These are phyloP conservation scores for Phanerochaete sordida DNA, from an alignment of 768 basidiomycete species.

Conservation along the genomic window DNA sequence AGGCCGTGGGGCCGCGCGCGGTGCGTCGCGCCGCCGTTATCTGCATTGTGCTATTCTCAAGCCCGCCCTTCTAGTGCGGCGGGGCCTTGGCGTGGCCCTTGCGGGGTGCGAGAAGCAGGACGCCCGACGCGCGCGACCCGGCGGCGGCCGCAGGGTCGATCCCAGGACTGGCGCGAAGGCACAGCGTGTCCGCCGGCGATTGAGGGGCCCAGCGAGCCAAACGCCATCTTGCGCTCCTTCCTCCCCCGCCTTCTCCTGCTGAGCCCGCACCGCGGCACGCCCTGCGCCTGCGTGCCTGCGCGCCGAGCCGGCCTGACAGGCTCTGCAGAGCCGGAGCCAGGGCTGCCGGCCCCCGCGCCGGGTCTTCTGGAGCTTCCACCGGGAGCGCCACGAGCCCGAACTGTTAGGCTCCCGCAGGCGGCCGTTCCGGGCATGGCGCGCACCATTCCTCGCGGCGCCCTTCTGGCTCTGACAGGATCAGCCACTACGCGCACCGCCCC, in stretches of 20 bases:
- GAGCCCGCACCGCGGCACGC: not conserved
- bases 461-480: not conserved
- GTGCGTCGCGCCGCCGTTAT: not conserved
- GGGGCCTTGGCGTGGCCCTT: not conserved
- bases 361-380: not conserved
- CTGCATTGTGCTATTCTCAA: not conserved
- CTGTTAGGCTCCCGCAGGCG: not conserved
- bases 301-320: no score
- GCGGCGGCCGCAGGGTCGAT: not conserved
- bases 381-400: conserved; percentile 3
- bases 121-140: no score
- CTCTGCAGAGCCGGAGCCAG: no score
- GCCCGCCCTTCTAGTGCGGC: not conserved
- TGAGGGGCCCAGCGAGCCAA: not conserved
- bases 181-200: not conserved
- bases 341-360: not conserved
- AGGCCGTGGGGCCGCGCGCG: not conserved
- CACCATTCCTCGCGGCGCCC: not conserved
- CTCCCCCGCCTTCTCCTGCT: not conserved
- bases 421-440: not conserved
- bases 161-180: not conserved
- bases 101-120: not conserved
- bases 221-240: not conserved
- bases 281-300: no score
- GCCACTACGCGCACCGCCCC: not conserved